Base-by-base conservation (phyloP, 208 protist genomes). In the Wallacemonas collosoma region DNA sequence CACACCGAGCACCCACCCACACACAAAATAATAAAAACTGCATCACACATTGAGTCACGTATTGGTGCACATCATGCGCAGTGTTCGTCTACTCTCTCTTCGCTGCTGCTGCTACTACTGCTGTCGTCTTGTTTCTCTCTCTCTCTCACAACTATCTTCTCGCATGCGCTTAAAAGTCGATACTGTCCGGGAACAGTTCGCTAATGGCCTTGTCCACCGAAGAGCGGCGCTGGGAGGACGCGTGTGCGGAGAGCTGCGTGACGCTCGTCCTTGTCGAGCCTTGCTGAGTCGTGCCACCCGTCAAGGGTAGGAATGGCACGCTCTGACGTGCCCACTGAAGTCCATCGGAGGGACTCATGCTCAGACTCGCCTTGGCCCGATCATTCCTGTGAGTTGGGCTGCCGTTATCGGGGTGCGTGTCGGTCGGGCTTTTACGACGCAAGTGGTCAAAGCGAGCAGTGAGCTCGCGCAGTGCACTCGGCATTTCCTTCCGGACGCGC, bases 161-260 rank as follows among this genome's bases (percentile, higher is more conserved):
- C 26, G 26, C 26, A 40, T 40, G 26, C 5, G 4, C 36, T 65
- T 38, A 65, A 35, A 65, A 65, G 36, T 65, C 60, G 1, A 51
- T 65, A 6, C 8, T n/a, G 3, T 50, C n/a, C 3, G 60, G 60
- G 15, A 65, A 65, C 43, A 65, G 60, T 36, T 65, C 60, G 15
- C 50, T 41, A 39, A 65, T 65, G 43, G 60, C 60, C 43, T 45
- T 65, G 43, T 65, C 60, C 12, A 65, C 36, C 5, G 60, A 65
- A 8, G 43, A 12, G 5, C 60, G 60, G 15, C 38, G 56, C 5
- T 8, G 15, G 36, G 56, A 14, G 51, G 14, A 6, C 51, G 8
- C 51, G 51, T 38, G 7, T 9, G 56, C 26, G 6, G 60, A 65
- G 41, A 51, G 41, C 41, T 4, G 40, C 60, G 39, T 15, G 14